Percentiles rank a stretch among this genome's conserved stretches.
These are phyloP conservation scores for Ogataea saltuana DNA, from an alignment of 805 yeast genomes.

Conservation along the genomic window DNA sequence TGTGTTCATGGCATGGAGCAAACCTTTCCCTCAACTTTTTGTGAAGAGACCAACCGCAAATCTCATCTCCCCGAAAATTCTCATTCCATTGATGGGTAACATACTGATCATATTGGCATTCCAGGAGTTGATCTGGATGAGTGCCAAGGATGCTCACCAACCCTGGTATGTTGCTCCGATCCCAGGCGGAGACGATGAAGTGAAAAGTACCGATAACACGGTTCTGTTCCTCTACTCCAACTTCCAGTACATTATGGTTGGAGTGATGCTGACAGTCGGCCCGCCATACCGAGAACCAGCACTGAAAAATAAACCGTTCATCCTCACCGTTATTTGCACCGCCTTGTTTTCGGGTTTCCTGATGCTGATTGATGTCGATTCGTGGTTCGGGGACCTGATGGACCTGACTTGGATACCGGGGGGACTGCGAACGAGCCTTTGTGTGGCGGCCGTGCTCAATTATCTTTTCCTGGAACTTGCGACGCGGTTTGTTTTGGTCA, in stretches of 20 bases:
- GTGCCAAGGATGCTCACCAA: slow-evolving; percentile 45
- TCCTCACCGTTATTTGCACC: slow-evolving; percentile 58
- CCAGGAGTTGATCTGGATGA: slow-evolving; percentile 69
- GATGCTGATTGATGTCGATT: slow-evolving; percentile 54
- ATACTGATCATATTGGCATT: slow-evolving; percentile 62
- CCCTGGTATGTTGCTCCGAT: slow-evolving; percentile 81
- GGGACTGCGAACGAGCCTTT: slow-evolving; percentile 52
- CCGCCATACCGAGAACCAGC: slow-evolving; percentile 89
- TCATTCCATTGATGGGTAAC: slow-evolving; percentile 79
- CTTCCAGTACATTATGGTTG: slow-evolving; percentile 85
- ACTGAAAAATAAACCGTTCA: slow-evolving; percentile 65
- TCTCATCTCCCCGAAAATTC: slow-evolving; percentile 82
- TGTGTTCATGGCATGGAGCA: slow-evolving; percentile 96
- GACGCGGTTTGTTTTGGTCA: slow-evolving; percentile 44
- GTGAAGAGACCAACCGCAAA: slow-evolving; percentile 91
- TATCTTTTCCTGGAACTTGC: slow-evolving; percentile 48
- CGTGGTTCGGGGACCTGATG: slow-evolving; percentile 65
- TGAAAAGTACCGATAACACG: slow-evolving; percentile 87
- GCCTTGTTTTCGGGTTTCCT: slow-evolving; percentile 49
- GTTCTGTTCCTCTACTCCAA: slow-evolving; percentile 77
- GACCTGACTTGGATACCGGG: slow-evolving; percentile 66
- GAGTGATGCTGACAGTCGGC: slow-evolving; percentile 84
- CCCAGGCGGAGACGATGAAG: slow-evolving; percentile 80
- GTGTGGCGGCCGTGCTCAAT: slow-evolving; percentile 49
- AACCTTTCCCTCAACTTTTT: slow-evolving; percentile 62